These are phyloP conservation scores for Hygrocybe punicea DNA, from an alignment of 768 basidiomycete genomes.

Conservation along the genomic window DNA sequence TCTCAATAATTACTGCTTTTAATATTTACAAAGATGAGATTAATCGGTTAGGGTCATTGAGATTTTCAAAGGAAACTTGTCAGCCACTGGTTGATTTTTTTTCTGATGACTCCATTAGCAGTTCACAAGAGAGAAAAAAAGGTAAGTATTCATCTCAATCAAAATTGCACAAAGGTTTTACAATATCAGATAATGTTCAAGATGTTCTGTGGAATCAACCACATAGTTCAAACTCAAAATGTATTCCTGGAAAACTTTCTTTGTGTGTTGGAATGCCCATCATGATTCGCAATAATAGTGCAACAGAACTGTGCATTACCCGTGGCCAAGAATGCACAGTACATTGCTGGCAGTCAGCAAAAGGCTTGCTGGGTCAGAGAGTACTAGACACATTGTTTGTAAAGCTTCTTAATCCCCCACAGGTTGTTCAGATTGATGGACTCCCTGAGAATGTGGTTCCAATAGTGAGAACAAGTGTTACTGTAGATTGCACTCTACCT, in stretches of 20 bases:
- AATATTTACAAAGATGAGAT: constrained; percentile 39
- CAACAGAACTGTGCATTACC: constrained; percentile 31
- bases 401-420: constrained; percentile 14
- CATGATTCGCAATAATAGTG: constrained; percentile 26
- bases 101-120: constrained; percentile 20
- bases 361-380: constrained; percentile 12
- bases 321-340: constrained; percentile 30
- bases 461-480: constrained; percentile 7
- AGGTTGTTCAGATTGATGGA: not conserved
- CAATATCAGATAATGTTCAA: not conserved
- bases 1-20: constrained; percentile 38
- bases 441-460: constrained; percentile 22
- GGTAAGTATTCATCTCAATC: not conserved
- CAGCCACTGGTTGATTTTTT: constrained; percentile 19
- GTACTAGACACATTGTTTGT: constrained; percentile 20
- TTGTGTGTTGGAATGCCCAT: constrained; percentile 32
- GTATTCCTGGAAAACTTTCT: constrained; percentile 28
- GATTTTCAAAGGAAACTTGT: constrained; percentile 37
- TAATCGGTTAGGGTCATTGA: constrained; percentile 28
- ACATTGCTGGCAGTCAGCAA: constrained; percentile 20
- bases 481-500: constrained; percentile 13
- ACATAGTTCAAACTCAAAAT: constrained; percentile 9
- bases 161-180: not conserved
- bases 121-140: not conserved
- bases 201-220: constrained; percentile 9